Evolutionary conservation across 2,329 filamentous ascomycete species (phyloP).

Genomic region (Colletotrichum abscissum): DNA sequence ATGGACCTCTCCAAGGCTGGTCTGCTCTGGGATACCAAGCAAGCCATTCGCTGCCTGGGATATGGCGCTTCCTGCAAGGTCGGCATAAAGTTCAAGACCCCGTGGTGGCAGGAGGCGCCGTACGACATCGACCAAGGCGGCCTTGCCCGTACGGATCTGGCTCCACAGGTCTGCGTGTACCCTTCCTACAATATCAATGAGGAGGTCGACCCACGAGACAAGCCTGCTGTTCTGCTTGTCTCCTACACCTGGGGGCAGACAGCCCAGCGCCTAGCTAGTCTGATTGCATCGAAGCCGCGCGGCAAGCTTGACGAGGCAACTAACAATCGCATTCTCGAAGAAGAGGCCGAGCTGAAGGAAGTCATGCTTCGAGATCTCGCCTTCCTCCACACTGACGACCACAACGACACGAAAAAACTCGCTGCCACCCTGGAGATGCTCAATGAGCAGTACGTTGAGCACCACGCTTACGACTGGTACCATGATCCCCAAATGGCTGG

Average conservation of each 20-base stretch:
- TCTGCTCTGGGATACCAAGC: neutral
- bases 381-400: neutral
- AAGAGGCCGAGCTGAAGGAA: no score
- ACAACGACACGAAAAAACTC: neutral
- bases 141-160: slow-evolving; percentile 40
- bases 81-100: slow-evolving; percentile 47
- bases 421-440: neutral
- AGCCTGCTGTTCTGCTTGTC: slow-evolving; percentile 44
- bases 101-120: slow-evolving; percentile 44
- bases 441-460: neutral
- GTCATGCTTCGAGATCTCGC: no score
- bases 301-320: no score
- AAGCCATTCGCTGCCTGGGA: slow-evolving; percentile 42
- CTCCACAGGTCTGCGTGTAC: slow-evolving; percentile 43
- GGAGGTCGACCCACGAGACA: slow-evolving; percentile 28
- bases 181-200: slow-evolving; percentile 44
- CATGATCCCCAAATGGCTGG: slow-evolving; percentile 47
- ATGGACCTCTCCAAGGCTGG: slow-evolving; percentile 40
- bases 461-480: slow-evolving; percentile 52
- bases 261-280: slow-evolving; percentile 42
- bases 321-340: no score
- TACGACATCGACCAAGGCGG: neutral
- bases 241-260: slow-evolving; percentile 49
- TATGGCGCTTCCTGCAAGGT: slow-evolving; percentile 47
- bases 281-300: slow-evolving; percentile 4